Evolutionary conservation across 495 filamentous ascomycete genomes (phyloP), one percentile per base, ranked within the genome.

Genomic region (Lentithecium fluviatile): DNA sequence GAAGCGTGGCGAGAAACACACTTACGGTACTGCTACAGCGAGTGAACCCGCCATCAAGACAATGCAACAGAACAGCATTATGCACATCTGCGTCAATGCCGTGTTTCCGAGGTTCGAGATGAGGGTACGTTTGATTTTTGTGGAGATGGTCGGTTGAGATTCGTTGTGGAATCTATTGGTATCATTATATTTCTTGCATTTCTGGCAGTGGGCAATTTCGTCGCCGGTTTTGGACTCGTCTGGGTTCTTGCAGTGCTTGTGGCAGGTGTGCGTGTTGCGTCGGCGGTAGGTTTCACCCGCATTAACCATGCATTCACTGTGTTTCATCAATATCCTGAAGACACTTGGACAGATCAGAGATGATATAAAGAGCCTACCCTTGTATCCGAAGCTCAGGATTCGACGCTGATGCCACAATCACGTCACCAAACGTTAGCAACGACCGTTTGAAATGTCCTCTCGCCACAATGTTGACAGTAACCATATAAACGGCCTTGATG

Each of bases 121-220:
- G 11, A 66, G 56, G 26, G 43, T 47, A 23, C 55, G 60, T 52
- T 66, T 66, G 10, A 66, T 26, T 32, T 66, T 66, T 8, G 63
- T 61, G 2, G 63, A 52, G 23, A 66, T 52, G 12, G 63, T 66
- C 0, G 63, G 63, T 40, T 66, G 63, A 6, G 40, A 50, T 17
- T 38, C 17, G 7, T 52, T 25, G 7, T 46, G 26, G 13, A 52
- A 25, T 13, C 47, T 61, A 52, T 60, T 60, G 57, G 49, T 32
- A 12, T 10, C 46, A 40, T 66, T 66, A 23, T 25, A 58, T 32
- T 61, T 66, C 17, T 60, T 66, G 47, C 63, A 66, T 25, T 66
- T 66, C 26, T 66, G 63, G 26, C 63, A 66, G 23, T 66, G 63
- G 3, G 57, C 63, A 19, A 66, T 45, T 29, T 66, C 63, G 38